A percentile compares a stretch with the other conserved stretches of the same genome.
Conservation (phyloP, 352 stramenopile species). For the Lagenidium giganteum region DNA sequence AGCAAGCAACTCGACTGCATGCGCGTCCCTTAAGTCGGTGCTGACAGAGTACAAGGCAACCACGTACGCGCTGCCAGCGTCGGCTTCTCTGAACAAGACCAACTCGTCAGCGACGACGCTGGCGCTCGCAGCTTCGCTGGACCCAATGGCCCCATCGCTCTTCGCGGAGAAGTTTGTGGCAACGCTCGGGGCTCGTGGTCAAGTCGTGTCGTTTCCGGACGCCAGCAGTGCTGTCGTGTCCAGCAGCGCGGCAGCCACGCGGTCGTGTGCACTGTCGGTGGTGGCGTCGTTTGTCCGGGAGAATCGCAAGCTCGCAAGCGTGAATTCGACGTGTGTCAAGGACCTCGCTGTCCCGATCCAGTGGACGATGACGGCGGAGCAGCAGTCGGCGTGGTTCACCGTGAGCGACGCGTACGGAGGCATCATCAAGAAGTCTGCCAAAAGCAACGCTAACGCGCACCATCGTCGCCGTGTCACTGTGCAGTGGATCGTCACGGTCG, state of each 20-base stretch:
- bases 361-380: slow-evolving; percentile 24
- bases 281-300: slow-evolving; percentile 50
- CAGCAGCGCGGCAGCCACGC: no score
- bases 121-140: slow-evolving; percentile 35
- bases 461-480: background rate
- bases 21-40: no score
- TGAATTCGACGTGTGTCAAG: slow-evolving; percentile 50
- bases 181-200: slow-evolving; percentile 31
- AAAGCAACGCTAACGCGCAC: no score
- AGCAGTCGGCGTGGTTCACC: slow-evolving; percentile 34
- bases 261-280: slow-evolving; percentile 41
- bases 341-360: slow-evolving; percentile 18
- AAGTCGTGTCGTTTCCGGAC: slow-evolving; percentile 31
- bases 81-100: slow-evolving; percentile 32
- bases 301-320: slow-evolving; percentile 32
- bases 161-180: no score
- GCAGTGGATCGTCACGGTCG: no score
- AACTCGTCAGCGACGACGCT: slow-evolving; percentile 35
- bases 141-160: no score
- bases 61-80: slow-evolving; percentile 20
- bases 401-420: slow-evolving; percentile 44
- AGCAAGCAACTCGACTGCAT: slow-evolving; percentile 30
- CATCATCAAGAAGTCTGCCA: background rate
- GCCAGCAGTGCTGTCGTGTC: slow-evolving; percentile 36
- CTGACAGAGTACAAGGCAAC: no score